Base-by-base conservation (phyloP, 164 flowering plant species). In the Litsea cubeba region DNA sequence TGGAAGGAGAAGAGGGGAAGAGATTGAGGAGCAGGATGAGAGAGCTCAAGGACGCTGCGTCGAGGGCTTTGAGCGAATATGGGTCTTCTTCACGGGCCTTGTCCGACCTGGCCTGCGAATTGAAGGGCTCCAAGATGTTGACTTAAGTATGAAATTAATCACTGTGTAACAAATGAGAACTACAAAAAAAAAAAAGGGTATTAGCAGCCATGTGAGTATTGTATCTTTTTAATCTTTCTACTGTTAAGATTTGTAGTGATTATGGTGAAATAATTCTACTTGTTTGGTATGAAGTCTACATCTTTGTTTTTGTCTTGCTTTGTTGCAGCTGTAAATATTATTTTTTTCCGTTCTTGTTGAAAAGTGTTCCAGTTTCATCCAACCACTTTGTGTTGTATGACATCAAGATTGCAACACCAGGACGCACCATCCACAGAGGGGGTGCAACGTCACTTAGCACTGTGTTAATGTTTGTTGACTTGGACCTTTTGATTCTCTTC, bases 1-100 rank as follows among this genome's bases (percentile, higher is more conserved):
- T 83, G 77, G 84, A 76, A 51, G 82, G 79, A 26, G 81, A 81
- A 54, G 81, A 79, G 71, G 85, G 84, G 23, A 78, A 78, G 76
- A 11, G 12, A 35, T 6, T 78, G 22, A 15, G 76, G 50, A 57
- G 28, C 18, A 74, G 69, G 49, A 69, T 75, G 77, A 50, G 68
- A 28, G 82, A 71, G 28, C 73, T 83, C 2, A 79, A 75, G 64
- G 72, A 51, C 15, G 73, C 78, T 6, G 77, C 79, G 3, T 60
- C 63, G 3, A 10, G 2, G 2, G 79, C 71, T 12, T 60, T 76
- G 18, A 62, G 65, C 0, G 78, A 79, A 28, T 69, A 74, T 71
- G 84, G 84, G 50, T 76, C 78, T 3, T 81, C 84, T 49, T 40
- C 10, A 6, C 32, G 62, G 17, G 23, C 74, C 46, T 25, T 71